Conservation (phyloP, 1,284 basidiomycete genomes). For the Xerocomus nothofagi region DNA sequence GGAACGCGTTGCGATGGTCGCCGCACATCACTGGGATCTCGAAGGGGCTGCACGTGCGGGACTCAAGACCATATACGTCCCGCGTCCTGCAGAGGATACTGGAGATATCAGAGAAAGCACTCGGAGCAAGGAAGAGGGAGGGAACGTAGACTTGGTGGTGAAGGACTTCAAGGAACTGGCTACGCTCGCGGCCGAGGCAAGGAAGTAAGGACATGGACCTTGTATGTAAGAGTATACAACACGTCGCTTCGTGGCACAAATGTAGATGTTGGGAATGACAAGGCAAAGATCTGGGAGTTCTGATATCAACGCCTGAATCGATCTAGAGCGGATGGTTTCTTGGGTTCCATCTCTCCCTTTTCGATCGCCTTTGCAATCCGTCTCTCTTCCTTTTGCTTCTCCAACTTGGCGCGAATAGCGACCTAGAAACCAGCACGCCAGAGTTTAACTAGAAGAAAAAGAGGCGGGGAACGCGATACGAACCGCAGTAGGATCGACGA, state of each 20-base stretch:
- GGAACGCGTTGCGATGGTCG: constrained; percentile 59
- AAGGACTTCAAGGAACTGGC: constrained; percentile 45
- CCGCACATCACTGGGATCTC: constrained; percentile 60
- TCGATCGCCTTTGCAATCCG: constrained; percentile 45
- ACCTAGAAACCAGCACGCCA: constrained; percentile 41
- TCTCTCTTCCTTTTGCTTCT: constrained; percentile 60
- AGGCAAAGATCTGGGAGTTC: not conserved
- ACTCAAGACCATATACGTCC: constrained; percentile 58
- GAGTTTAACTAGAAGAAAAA: not conserved
- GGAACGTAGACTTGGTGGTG: constrained; percentile 50
- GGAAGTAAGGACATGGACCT: not conserved
- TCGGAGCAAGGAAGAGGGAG: constrained; percentile 46
- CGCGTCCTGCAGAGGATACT: constrained; percentile 46
- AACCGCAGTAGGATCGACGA: constrained; percentile 85
- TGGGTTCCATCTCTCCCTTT: constrained; percentile 40
- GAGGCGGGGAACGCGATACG: constrained; percentile 33
- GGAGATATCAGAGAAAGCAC: constrained; percentile 28
- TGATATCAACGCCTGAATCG: constrained; percentile 47
- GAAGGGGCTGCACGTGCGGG: constrained; percentile 52
- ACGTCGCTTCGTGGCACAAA: not conserved
- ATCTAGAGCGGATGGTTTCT: constrained; percentile 65
- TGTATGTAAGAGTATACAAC: not conserved
- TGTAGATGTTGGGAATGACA: too few relatives aligned
- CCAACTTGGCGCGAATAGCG: constrained; percentile 67
- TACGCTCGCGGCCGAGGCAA: constrained; percentile 18